Conservation (phyloP, 192 early-diverging fungal genomes). For the Gaertneriomyces sp. region DNA sequence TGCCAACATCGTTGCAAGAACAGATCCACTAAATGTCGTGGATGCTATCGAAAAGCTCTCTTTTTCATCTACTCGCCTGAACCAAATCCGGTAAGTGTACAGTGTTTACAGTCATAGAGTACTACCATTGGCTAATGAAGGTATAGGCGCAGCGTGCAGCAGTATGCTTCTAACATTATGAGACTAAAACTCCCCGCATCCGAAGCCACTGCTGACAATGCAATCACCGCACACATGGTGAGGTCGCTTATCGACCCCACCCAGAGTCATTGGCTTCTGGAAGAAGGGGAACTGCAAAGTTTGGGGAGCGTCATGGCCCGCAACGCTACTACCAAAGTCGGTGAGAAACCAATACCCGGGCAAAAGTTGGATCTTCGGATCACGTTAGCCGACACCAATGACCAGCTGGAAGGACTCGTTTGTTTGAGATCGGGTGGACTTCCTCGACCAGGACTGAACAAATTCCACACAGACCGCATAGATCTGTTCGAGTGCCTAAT, state of each 20-base stretch:
- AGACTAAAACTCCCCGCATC: conserved; percentile 1
- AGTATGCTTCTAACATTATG: conserved; percentile 10
- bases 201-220: conserved; percentile 1
- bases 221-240: conserved; percentile 9
- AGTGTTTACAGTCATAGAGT: no score
- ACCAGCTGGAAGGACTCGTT: conserved; percentile 4
- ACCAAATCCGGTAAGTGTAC: conserved; percentile 11
- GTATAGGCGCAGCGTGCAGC: conserved; percentile 7
- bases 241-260: conserved; percentile 4
- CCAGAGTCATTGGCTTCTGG: conserved; percentile 1
- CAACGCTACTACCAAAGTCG: not conserved
- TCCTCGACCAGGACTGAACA: not conserved
- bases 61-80: conserved; percentile 4
- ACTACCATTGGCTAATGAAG: no score
- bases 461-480: not conserved
- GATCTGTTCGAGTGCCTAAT: conserved; percentile 7
- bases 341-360: not conserved
- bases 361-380: conserved; percentile 16
- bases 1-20: conserved; percentile 4
- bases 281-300: conserved; percentile 9
- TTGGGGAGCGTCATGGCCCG: conserved; percentile 7
- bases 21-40: not conserved
- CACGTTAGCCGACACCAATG: conserved; percentile 11
- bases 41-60: not conserved
- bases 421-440: conserved; percentile 7